A percentile compares a stretch with the other conserved stretches of the same genome.
Conservation (phyloP, 345 rosid genomes). For the Zanthoxylum bungeanum region DNA sequence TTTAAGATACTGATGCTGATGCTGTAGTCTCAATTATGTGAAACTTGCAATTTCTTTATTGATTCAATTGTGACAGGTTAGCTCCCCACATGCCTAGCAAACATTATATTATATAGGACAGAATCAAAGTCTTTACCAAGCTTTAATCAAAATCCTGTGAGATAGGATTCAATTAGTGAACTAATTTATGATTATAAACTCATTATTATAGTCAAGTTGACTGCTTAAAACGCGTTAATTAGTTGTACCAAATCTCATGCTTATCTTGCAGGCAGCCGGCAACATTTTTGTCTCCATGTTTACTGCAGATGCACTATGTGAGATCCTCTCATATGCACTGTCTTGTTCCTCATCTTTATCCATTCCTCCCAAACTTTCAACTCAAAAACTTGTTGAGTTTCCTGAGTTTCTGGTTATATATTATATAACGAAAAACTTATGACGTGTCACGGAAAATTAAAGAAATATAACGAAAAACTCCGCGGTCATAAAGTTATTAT, state of each 20-base stretch:
- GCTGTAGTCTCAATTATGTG: constrained; percentile 13
- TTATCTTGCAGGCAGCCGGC: constrained; percentile 7
- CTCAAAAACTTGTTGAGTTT: too few species aligned
- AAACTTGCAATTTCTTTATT: not conserved
- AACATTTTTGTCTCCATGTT: not conserved
- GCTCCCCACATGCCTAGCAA: constrained; percentile 24
- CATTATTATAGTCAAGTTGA: constrained; percentile 14
- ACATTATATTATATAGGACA: constrained; percentile 2
- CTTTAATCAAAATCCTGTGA: constrained; percentile 16
- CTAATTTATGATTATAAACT: not conserved
- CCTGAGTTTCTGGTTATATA: too few species aligned
- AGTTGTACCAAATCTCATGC: constrained; percentile 28
- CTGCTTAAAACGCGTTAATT: constrained; percentile 29
- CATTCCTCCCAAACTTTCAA: not conserved
- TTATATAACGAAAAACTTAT: too few species aligned
- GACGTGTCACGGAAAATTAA: not conserved
- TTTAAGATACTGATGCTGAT: not conserved
- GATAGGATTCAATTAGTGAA: not conserved
- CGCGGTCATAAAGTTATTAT: not conserved
- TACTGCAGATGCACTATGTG: not conserved
- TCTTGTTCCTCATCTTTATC: not conserved
- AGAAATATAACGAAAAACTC: too few species aligned
- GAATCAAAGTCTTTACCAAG: not conserved
- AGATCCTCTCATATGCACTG: not conserved
- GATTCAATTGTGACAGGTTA: not conserved